These are phyloP conservation scores for Omphalotus olearius DNA, from an alignment of 1,284 basidiomycete species.

Conservation along the genomic window DNA sequence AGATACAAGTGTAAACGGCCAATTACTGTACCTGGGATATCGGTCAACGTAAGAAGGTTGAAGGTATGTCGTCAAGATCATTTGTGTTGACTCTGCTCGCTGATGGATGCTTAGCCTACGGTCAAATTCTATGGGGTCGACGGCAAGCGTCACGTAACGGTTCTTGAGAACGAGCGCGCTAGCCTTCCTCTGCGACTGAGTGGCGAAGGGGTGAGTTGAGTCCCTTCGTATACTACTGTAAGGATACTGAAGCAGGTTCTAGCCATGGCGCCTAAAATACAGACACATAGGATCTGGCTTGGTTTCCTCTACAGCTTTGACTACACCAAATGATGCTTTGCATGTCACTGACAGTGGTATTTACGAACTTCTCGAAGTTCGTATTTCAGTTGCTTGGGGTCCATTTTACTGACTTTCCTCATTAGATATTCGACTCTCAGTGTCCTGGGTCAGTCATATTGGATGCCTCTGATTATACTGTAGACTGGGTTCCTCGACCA, in stretches of 20 bases:
- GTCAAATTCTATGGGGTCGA: slow-evolving; percentile 77
- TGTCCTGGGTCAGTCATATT: slow-evolving; percentile 74
- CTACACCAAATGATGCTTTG: slow-evolving; percentile 69
- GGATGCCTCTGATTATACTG: slow-evolving; percentile 60
- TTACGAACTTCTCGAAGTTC: slow-evolving; percentile 73
- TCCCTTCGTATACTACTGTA: background rate
- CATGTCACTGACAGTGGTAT: slow-evolving; percentile 65
- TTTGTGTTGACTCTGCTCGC: slow-evolving; percentile 6
- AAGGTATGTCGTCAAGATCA: slow-evolving; percentile 47
- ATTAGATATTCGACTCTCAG: slow-evolving; percentile 76
- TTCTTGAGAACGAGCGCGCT: slow-evolving; percentile 76
- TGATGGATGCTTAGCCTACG: slow-evolving; percentile 56
- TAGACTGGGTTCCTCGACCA: slow-evolving; percentile 77
- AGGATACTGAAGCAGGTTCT: slow-evolving; percentile 12
- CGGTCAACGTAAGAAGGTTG: slow-evolving; percentile 85
- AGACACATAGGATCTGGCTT: slow-evolving; percentile 44
- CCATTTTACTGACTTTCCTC: slow-evolving; percentile 8
- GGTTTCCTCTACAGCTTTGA: slow-evolving; percentile 43
- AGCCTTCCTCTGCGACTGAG: slow-evolving; percentile 79
- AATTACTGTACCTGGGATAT: slow-evolving; percentile 73
- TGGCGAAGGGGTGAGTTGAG: slow-evolving; percentile 71
- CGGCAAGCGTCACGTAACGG: slow-evolving; percentile 52
- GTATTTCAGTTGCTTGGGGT: slow-evolving; percentile 15
- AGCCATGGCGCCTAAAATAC: slow-evolving; percentile 89
- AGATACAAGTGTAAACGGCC: slow-evolving; percentile 82